phyloP scores from a whole-genome alignment of 139 green algal species.

The Pseudopediastrum boryanum region DNA sequence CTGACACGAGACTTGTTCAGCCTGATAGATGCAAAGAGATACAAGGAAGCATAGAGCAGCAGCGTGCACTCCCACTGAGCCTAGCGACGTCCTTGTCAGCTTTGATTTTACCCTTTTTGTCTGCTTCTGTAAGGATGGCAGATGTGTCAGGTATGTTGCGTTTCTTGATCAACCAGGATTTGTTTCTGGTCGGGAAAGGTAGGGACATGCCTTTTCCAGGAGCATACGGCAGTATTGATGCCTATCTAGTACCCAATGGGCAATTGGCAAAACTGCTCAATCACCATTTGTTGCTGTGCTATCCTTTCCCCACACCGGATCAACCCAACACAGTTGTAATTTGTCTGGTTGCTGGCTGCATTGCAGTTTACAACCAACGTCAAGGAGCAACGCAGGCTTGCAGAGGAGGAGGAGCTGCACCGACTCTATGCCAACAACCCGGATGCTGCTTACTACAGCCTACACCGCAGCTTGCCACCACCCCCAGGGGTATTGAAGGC shows the following conservation, averaged over 20 bases:
- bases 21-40: no score
- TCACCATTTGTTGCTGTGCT: background rate
- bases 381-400: background rate
- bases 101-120: no score
- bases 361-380: background rate
- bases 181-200: no score
- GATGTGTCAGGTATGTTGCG: no score
- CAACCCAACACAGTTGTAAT: background rate
- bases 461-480: background rate
- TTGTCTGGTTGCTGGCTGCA: background rate
- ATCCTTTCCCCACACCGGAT: background rate
- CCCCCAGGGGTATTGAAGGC: slow-evolving; percentile 14
- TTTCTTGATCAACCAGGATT: no score
- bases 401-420: background rate
- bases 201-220: no score
- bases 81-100: no score
- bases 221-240: background rate
- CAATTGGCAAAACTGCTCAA: background rate
- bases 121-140: no score
- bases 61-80: no score
- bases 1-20: no score
- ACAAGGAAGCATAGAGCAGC: no score
- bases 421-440: slow-evolving; percentile 5
- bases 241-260: background rate
- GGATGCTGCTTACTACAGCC: slow-evolving; percentile 8